A percentile compares a stretch with the other conserved stretches of the same genome.
These are phyloP conservation scores for Scleromitrula shiraiana DNA, from an alignment of 2,329 filamentous ascomycete genomes.

Conservation along the genomic window DNA sequence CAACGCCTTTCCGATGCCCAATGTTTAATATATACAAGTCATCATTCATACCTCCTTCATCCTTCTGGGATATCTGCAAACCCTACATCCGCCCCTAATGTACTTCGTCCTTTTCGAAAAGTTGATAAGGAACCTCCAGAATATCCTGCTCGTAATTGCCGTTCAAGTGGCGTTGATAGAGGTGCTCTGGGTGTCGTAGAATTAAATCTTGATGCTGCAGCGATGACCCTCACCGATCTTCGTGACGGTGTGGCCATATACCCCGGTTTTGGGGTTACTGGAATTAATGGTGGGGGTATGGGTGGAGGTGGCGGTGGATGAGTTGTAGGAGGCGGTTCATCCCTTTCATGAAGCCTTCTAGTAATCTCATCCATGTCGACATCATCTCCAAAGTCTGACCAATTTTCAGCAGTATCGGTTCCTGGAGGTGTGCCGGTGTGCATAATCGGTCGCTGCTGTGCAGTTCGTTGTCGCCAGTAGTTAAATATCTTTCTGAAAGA, in stretches of 20 bases:
- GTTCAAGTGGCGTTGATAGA: constrained; percentile 37
- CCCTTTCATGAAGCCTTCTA: constrained; percentile 15
- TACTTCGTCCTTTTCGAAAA: constrained; percentile 18
- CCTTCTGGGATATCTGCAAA: constrained; percentile 24
- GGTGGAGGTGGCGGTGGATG: neutral
- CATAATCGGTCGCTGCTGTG: constrained; percentile 15
- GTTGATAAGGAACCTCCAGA: constrained; percentile 18
- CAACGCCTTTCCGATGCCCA: constrained; percentile 8
- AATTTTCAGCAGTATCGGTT: constrained; percentile 19
- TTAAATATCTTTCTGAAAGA: constrained; percentile 28
- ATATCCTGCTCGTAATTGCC: constrained; percentile 29
- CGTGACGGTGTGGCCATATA: constrained; percentile 17
- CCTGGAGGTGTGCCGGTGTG: constrained; percentile 12
- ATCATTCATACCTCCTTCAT: constrained; percentile 18
- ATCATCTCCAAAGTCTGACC: constrained; percentile 27
- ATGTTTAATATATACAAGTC: constrained; percentile 2
- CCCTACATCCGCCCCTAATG: constrained; percentile 16
- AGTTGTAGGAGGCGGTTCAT: too few species aligned
- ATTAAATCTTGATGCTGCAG: constrained; percentile 33
- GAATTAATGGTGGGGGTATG: neutral
- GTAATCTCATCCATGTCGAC: constrained; percentile 19
- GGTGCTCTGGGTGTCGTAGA: constrained; percentile 38
- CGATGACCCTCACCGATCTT: constrained; percentile 36
- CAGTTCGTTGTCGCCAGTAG: constrained; percentile 27
- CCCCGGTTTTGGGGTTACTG: constrained; percentile 16